Base-by-base conservation (phyloP, 345 rosid species). In the Arabidopsis arenosa region DNA sequence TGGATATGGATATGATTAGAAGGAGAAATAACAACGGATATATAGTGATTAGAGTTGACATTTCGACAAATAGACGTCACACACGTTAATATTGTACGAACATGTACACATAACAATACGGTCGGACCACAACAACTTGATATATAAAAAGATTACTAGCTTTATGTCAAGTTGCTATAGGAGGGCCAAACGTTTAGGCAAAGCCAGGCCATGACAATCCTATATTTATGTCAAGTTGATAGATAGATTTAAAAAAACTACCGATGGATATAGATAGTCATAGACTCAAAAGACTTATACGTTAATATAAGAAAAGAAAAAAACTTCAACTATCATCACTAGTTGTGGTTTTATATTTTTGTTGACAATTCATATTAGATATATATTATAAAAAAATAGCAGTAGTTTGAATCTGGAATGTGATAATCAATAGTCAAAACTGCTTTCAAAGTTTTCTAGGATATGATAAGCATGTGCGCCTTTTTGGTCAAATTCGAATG, bases 41-140 rank as follows among this genome's bases (percentile, higher is more conserved):
- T 55, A 74, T 55, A 65, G 66, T 9, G 45, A 74, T 3, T 11
- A 55, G 4, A 13, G 59, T 65, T 56, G 66, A 64, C 64, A 54
- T 64, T 64, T 53, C 1, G 14, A 44, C 2, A 17, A 41, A 39
- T 40, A 13, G 70, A 63, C 33, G 37, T 52, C 53, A 63, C 18
- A 44, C 65, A 65, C 58, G 77, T 6, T 53, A 55, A 44, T 53
- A 14, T 23, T 9, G 45, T 53, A 52, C 1, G 36, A 63, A 30
- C 17, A 36, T 28, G 51, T 36, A 2, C 5, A 13, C 10, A 43
- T 2, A 12, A 12, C 0, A 5, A 39, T 39, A 39, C 41, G 41
- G 41, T 39, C 41, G 11, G 41, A 39, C 39, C 49, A 23, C 28
- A 23, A 23, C 71, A 51, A 51, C 71, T 49, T 35, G 47, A 35